These are phyloP conservation scores for Gaertneriomyces sp. DNA, from an alignment of 192 early-diverging fungal species.

Conservation along the genomic window DNA sequence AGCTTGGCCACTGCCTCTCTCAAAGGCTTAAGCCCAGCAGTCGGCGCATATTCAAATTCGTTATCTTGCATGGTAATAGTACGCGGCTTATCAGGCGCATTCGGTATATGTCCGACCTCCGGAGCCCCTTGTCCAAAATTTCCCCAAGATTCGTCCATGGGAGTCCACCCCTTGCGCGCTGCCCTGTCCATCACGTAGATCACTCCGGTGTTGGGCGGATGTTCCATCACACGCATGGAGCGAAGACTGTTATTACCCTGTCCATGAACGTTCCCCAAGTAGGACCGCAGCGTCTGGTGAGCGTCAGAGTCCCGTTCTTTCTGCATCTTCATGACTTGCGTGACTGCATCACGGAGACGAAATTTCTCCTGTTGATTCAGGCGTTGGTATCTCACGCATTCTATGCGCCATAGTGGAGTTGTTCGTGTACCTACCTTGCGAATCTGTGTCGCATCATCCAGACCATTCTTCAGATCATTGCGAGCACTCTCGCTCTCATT, in stretches of 20 bases:
- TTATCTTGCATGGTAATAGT: constrained; percentile 24
- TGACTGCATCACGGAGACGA: constrained; percentile 3
- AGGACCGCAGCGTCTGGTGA: constrained; percentile 36
- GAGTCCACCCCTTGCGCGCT: constrained; percentile 38
- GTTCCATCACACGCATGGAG: constrained; percentile 33
- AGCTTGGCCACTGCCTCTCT: constrained; percentile 46
- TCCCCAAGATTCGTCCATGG: constrained; percentile 38
- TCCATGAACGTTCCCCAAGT: constrained; percentile 36
- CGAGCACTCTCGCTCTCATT: too few relatives aligned
- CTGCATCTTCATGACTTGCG: neutral
- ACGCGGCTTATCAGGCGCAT: constrained; percentile 30
- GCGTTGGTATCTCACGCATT: too few relatives aligned
- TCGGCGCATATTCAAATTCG: constrained; percentile 47
- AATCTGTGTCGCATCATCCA: too few relatives aligned
- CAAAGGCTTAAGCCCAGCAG: constrained; percentile 39
- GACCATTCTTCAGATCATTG: too few relatives aligned
- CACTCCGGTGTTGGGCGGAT: constrained; percentile 49
- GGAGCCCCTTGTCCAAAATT: constrained; percentile 50
- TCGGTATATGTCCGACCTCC: constrained; percentile 39
- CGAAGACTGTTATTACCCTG: neutral
- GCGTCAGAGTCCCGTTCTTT: constrained; percentile 38
- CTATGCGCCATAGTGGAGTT: too few relatives aligned
- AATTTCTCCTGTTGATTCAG: neutral
- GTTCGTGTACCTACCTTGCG: too few relatives aligned
- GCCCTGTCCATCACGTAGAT: constrained; percentile 59